Evolutionary conservation across 176 grass and related monocot genomes (phyloP).

Genomic region (Bonia amplexicaulis): DNA sequence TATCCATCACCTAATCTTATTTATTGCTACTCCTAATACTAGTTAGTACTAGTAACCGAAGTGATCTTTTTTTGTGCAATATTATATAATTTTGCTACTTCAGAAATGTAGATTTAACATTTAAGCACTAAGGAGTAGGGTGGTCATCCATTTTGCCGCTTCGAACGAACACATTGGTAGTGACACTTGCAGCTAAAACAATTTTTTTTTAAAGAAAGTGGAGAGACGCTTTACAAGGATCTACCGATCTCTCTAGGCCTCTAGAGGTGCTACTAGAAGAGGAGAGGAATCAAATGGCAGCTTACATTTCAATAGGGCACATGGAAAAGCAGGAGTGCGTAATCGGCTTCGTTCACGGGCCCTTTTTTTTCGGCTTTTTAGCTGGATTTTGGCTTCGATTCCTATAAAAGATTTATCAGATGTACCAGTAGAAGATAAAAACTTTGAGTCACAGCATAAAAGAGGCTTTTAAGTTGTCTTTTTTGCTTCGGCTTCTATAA

Average conservation of each 20-base stretch:
- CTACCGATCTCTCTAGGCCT: background rate
- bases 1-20: background rate
- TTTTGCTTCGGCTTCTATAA: too few species aligned
- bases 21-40: background rate
- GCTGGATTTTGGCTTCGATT: too few species aligned
- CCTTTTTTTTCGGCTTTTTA: too few species aligned
- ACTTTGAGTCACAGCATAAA: too few species aligned
- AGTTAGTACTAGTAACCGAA: background rate
- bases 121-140: background rate
- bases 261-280: slow-evolving; percentile 11
- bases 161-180: background rate
- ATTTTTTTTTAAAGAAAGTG: too few species aligned
- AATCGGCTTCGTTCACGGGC: background rate
- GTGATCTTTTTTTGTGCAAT: background rate
- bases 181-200: background rate
- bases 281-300: slow-evolving; percentile 1
- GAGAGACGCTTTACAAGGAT: background rate
- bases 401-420: too few species aligned
- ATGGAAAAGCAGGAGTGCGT: background rate
- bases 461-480: too few species aligned
- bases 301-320: background rate
- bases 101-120: background rate
- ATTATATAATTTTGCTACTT: background rate
- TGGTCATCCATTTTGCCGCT: background rate
- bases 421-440: too few species aligned